phyloP scores from a whole-genome alignment of 2,329 filamentous ascomycete species.

The Neurospora sp. region DNA sequence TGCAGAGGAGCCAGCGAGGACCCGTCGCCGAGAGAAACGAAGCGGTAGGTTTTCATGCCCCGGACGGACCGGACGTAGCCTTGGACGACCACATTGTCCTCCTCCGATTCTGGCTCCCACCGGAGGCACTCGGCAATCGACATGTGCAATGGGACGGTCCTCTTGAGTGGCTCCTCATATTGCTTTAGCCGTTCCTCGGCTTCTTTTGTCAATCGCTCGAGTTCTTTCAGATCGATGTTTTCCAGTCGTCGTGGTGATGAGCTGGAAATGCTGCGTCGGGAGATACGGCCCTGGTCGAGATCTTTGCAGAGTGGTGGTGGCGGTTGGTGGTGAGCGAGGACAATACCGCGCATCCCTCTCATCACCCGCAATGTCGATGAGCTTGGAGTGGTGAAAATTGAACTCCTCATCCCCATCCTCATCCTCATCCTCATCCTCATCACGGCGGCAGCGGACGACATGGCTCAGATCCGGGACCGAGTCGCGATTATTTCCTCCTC shows the following conservation, averaged over 20 bases:
- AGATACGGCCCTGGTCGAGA: not conserved
- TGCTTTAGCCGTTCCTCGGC: not conserved
- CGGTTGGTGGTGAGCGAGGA: not conserved
- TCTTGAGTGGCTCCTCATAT: conserved; percentile 9
- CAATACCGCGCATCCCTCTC: not conserved
- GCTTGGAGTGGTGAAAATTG: not conserved
- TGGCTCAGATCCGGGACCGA: not conserved
- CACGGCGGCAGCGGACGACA: not conserved
- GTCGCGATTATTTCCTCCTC: not conserved
- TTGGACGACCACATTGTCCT: conserved; percentile 50
- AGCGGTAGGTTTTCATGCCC: conserved; percentile 74
- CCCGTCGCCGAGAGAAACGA: conserved; percentile 80
- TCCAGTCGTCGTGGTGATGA: not conserved
- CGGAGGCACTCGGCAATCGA: conserved; percentile 49
- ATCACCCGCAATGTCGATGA: not conserved
- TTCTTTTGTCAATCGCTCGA: not conserved
- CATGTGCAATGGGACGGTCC: conserved; percentile 23
- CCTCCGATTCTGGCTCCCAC: conserved; percentile 34
- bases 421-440: not conserved
- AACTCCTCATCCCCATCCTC: not conserved
- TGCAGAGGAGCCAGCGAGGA: conserved; percentile 73
- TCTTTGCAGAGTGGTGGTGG: not conserved
- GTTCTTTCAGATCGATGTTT: not conserved
- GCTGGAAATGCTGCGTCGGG: not conserved
- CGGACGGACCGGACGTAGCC: conserved; percentile 79